Base-by-base conservation (phyloP, 1,284 basidiomycete species). In the Microbotryomycetes sp. region DNA sequence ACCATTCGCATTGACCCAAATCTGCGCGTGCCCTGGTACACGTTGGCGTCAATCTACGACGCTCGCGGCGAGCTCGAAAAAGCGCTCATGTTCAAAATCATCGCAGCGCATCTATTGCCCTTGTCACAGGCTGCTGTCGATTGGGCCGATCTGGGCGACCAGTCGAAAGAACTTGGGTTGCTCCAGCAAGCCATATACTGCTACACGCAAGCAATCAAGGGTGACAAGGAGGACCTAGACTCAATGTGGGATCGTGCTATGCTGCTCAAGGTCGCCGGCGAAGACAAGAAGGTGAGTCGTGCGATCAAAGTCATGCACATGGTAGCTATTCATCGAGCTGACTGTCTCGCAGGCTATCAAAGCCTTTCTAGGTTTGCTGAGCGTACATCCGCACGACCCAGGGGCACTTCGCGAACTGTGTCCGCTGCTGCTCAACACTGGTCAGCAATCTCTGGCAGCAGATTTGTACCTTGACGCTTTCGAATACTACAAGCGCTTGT, bases 1-100 rank as follows among this genome's bases (percentile, higher is more conserved):
- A 88, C 96, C 64, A 92, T 97, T 60, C 83, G 89, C 11, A 89
- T 93, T 59, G 93, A 97, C 74, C 91, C 92, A 2, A 84, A 87
- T 31, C 88, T 91, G 9, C 80, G 82, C 4, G 77, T 84, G 4
- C 89, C 92, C 0, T 97, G 93, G 92, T 82, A 84, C 9, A 89
- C 91, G 0, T 81, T 96, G 3, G 67, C 70, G 3, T 67, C 71
- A 5, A 74, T 74, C 52, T 70, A 72, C 41, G 73, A 73, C 69
- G 9, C 18, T 11, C 76, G 83, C 69, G 79, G 80, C 1, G 83
- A 93, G 60, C 73, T 77, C 3, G 81, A 86, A 56, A 87, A 86
- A 66, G 86, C 85, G 0, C 78, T 96, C 15, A 89, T 92, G 73
- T 81, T 92, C 61, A 81, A 87, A 45, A 89, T 97, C 61, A 88